Evolutionary conservation across 805 yeast species (phyloP), one percentile per base, ranked within the genome.

Genomic region (Barnettozyma sucrosica): DNA sequence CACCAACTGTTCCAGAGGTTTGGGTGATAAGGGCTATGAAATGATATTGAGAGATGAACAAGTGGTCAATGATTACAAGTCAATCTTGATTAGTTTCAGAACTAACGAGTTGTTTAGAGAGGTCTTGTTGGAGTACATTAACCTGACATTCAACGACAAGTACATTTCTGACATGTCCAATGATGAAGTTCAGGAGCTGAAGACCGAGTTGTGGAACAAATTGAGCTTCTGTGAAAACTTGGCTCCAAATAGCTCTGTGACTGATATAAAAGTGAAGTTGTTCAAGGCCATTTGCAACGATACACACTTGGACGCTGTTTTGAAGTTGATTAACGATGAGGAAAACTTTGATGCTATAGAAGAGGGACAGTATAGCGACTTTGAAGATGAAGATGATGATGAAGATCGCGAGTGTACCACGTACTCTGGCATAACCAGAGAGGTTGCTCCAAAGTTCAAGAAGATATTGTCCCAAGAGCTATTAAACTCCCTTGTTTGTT

Each of bases 71-170:
- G 65, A 61, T 40, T 55, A 63, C 41, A 57, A 61, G 40, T 25
- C 49, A 2, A 30, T 59, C 3, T 37, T 59, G 5, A 51, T 55
- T 18, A 55, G 61, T 34, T 45, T 64, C 5, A 59, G 65, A 51
- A 58, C 65, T 10, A 63, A 61, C 49, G 67, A 63, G 47, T 37
- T 64, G 8, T 56, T 62, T 46, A 53, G 64, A 47, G 56, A 55
- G 32, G 59, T 59, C 11, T 33, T 60, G 25, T 44, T 61, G 23
- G 58, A 51, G 25, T 60, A 59, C 42, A 55, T 58, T 34, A 51
- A 54, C 34, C 51, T 61, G 45, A 59, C 58, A 10, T 59, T 58
- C 45, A 56, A 55, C 40, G 49, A 51, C 32, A 50, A 47, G 7
- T n/a, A 24, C 5, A 23, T 45, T 7, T 14, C 50, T 3, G 48